Conservation (phyloP, 2,329 filamentous ascomycete species). For the Lasiodiplodia sp. region DNA sequence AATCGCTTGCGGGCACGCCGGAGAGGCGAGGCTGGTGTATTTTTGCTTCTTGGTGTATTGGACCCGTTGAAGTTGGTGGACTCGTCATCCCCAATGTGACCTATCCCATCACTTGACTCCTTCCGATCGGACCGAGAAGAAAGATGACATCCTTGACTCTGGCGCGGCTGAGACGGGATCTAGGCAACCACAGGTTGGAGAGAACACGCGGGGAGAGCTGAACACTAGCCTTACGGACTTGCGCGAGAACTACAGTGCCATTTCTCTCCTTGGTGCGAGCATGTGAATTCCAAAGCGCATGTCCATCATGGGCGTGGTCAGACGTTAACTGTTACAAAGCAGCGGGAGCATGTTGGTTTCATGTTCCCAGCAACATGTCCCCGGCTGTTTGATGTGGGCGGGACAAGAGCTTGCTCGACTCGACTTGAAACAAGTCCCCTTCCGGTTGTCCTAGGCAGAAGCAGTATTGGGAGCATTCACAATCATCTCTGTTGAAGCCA, state of each 20-base stretch:
- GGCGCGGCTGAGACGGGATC: not conserved
- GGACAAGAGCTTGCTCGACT: not conserved
- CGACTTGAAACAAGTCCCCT: not conserved
- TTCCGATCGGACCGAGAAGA: not conserved
- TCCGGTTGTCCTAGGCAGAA: not conserved
- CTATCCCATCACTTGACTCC: slow-evolving; percentile 1
- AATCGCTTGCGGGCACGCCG: not conserved
- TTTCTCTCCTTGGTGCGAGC: not conserved
- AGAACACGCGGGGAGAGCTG: not conserved
- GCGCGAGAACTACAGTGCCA: not conserved
- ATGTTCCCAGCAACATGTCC: too few species aligned
- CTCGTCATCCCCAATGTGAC: not conserved
- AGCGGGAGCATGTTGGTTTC: not conserved
- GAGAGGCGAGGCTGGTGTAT: not conserved
- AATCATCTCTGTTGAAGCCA: not conserved
- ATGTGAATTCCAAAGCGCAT: not conserved
- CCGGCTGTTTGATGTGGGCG: too few species aligned
- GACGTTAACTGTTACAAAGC: not conserved
- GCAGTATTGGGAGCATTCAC: not conserved
- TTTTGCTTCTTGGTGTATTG: not conserved
- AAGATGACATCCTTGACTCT: not conserved
- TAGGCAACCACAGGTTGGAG: not conserved
- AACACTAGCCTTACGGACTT: not conserved
- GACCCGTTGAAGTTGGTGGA: not conserved
- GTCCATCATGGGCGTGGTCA: not conserved